A percentile compares a stretch with the other conserved stretches of the same genome.
phyloP scores from a whole-genome alignment of 2,329 filamentous ascomycete genomes.

The Exophiala alcalophila region DNA sequence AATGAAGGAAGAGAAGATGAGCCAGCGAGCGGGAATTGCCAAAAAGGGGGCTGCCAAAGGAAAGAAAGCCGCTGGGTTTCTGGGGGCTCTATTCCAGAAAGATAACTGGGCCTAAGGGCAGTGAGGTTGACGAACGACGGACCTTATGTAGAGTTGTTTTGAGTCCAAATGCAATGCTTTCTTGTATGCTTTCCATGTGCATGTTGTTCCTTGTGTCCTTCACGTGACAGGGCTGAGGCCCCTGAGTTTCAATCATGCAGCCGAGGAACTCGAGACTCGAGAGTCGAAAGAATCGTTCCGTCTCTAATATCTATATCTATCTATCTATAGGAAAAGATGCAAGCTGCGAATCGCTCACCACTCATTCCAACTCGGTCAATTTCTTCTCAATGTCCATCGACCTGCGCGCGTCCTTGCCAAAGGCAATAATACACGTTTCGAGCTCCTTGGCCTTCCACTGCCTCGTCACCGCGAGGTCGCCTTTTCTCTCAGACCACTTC shows the following conservation, averaged over 20 bases:
- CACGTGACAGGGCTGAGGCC: too few species aligned
- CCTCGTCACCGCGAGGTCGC: constrained; percentile 1
- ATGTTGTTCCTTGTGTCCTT: too few species aligned
- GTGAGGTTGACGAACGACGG: too few species aligned
- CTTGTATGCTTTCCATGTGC: too few species aligned
- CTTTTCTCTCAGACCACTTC: constrained; percentile 24
- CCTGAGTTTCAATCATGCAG: too few species aligned
- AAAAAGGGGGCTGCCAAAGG: constrained; percentile 25
- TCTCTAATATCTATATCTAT: background rate
- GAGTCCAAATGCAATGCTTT: too few species aligned
- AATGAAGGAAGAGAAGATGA: constrained; percentile 30
- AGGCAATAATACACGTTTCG: constrained; percentile 12
- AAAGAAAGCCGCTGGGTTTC: constrained; percentile 24
- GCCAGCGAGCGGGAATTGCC: constrained; percentile 24
- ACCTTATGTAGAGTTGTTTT: too few species aligned
- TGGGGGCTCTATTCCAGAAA: constrained; percentile 26
- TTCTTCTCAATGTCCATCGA: constrained; percentile 13
- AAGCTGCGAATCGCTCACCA: too few species aligned
- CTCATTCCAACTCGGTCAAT: constrained; percentile 6
- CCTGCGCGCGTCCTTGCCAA: constrained; percentile 18
- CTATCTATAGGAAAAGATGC: background rate
- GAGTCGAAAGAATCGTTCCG: too few species aligned
- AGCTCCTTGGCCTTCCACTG: constrained; percentile 23
- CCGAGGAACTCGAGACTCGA: too few species aligned
- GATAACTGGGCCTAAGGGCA: constrained; percentile 29